Base-by-base conservation (phyloP, 805 yeast species). In the Candida xyloterini region DNA sequence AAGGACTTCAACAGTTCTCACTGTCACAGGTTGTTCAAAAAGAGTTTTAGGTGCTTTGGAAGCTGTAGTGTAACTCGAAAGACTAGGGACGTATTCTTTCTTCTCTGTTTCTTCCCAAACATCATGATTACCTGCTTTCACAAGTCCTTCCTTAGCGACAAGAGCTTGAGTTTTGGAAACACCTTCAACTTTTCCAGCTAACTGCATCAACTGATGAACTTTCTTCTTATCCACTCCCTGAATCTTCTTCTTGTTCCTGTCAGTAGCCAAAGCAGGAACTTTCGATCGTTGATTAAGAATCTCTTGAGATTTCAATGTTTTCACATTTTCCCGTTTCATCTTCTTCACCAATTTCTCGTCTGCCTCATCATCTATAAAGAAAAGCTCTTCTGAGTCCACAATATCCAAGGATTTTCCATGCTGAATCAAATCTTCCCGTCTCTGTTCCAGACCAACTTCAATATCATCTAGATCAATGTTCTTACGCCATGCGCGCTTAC, bases 401-500 rank as follows among this genome's bases (percentile, higher is more conserved):
- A 72, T 70, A 30, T 66, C 67, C 9, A 57, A 41, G 13, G 52
- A 15, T 33, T 51, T 46, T 43, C 87, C 85, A 31, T 70, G 65
- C 35, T 71, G 71, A 42, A 74, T 65, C 47, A 73, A 57, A 42
- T 79, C 78, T 36, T 87, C 95, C 42, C 88, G 71, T 36, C 71
- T 71, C 30, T 75, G 79, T 51, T 82, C 91, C 27, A 91, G 66
- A 10, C 83, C 84, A 23, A 65, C 62, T 55, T 84, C 88, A 34
- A 93, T 69, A 48, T 88, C 96, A 16, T 78, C 79, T 14, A 93
- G 67, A 60, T 93, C 95, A 43, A 93, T 84, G 62, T 93, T 87
- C 64, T 88, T 88, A 60, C 95, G 78, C 95, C 97, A 87, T 5
- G 95, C 80, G 59, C 76, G 82, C 73, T 86, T 91, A 30, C 96